Evolutionary conservation across 257 asterid species (phyloP).

Genomic region (Agastache rugosa): DNA sequence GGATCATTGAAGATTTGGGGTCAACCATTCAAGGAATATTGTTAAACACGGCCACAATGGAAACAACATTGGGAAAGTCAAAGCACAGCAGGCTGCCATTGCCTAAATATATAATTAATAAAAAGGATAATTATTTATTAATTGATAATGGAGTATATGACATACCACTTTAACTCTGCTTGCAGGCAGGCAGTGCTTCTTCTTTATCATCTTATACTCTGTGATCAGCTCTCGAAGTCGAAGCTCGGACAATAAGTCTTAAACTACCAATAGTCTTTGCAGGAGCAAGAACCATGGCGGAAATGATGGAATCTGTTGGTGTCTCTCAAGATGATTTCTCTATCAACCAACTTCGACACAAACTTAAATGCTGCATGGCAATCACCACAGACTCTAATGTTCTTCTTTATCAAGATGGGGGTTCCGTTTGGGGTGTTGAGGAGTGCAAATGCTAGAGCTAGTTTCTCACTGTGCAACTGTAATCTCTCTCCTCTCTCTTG

Average conservation of each 20-base stretch:
- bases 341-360: constrained; percentile 60
- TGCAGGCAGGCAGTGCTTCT: neutral
- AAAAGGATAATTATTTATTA: too few relatives aligned
- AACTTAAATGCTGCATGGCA: constrained; percentile 77
- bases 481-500: constrained; percentile 71
- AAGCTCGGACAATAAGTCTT: neutral
- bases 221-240: neutral
- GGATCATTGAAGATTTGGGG: too few relatives aligned
- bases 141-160: too few relatives aligned
- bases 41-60: too few relatives aligned
- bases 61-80: too few relatives aligned
- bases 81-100: too few relatives aligned
- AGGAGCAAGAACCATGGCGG: constrained; percentile 70
- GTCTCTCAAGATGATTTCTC: constrained; percentile 80
- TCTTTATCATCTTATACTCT: neutral
- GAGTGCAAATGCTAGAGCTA: constrained; percentile 81
- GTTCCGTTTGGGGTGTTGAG: constrained; percentile 56
- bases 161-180: too few relatives aligned
- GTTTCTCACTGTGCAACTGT: constrained; percentile 80
- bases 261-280: constrained; percentile 82
- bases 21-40: too few relatives aligned
- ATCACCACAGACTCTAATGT: constrained; percentile 87
- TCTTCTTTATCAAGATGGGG: constrained; percentile 73
- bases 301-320: constrained; percentile 85
- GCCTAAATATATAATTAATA: too few relatives aligned